phyloP scores from a whole-genome alignment of 352 stramenopile genomes.

The Phytophthora parvispora region DNA sequence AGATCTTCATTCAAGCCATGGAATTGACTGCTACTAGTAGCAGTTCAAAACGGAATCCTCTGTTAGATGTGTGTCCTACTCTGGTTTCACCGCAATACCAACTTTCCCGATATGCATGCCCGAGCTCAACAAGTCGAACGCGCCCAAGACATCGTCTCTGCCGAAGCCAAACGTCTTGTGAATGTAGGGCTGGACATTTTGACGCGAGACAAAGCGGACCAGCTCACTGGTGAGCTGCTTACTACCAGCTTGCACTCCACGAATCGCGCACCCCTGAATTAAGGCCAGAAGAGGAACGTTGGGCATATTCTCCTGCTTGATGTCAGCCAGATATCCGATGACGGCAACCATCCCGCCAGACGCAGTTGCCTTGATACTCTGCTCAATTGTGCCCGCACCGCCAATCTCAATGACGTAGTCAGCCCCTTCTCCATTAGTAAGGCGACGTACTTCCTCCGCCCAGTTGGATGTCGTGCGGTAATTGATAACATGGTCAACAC shows the following conservation, averaged over 20 bases:
- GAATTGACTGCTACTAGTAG: no score
- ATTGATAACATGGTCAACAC: slow-evolving; percentile 42
- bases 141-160: slow-evolving; percentile 9
- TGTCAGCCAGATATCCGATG: slow-evolving; percentile 35
- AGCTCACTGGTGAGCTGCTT: slow-evolving; percentile 31
- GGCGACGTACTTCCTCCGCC: slow-evolving; percentile 24
- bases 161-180: slow-evolving; percentile 38
- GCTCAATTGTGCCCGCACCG: slow-evolving; percentile 41
- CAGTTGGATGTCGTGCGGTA: slow-evolving; percentile 43
- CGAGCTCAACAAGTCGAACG: slow-evolving; percentile 26
- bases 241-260: slow-evolving; percentile 29
- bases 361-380: slow-evolving; percentile 39
- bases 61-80: no score
- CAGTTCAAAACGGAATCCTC: no score
- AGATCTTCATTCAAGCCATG: no score
- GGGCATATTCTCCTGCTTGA: slow-evolving; percentile 44
- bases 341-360: slow-evolving; percentile 37
- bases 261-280: slow-evolving; percentile 31
- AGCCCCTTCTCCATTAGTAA: slow-evolving; percentile 33
- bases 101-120: slow-evolving; percentile 39
- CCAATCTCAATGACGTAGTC: slow-evolving; percentile 50
- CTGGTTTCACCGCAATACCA: slow-evolving; percentile 20
- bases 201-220: slow-evolving; percentile 21
- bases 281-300: slow-evolving; percentile 31
- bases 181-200: slow-evolving; percentile 32